Evolutionary conservation across 2,329 filamentous ascomycete genomes (phyloP), one percentile per base, ranked within the genome.

Genomic region (Fusarium sp.): DNA sequence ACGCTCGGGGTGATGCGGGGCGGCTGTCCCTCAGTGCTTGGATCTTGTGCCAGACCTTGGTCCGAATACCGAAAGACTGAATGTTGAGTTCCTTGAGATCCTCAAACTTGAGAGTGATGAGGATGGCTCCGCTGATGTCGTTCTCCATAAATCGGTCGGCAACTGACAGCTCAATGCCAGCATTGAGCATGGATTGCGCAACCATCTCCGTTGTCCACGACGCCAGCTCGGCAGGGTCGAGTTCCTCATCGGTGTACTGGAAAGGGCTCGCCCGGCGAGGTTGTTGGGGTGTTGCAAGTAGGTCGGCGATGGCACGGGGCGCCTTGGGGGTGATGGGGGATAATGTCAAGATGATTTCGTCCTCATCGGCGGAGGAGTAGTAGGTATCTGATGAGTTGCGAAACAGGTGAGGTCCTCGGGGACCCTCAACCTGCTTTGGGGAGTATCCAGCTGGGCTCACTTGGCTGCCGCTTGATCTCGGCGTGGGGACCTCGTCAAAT

Each of bases 61-160:
- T 94, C 70, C 94, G 88, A 77, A 95, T 93, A 50, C 94, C 94
- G 80, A 97, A 96, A 2, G 94, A 96, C 69, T 89, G 87, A 66
- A 97, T 96, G 75, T 92, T 92, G 20, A 97, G 88, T 83, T 97
- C 94, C 81, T 93, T 93, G 66, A 97, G 85, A 78, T 97, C 95
- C 73, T 97, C 95, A 76, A 96, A 95, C 80, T 97, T 95, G 50
- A 99, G 86, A n/a, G 96, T 95, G 62, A 97, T 91, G 23, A 98
- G 86, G 66, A 98, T 94, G 6, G 91, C 88, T 16, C 96, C 96
- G 30, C 93, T 95, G 82, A 99, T 98, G 80, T 99, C 96, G 82
- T 99, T 97, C 78, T 93, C 90, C 71, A 95, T 89, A 79, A 99
- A 98, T 77, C 93, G 94, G 79, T 97, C 92, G 13, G 97, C 92